Evolutionary conservation across 2,329 filamentous ascomycete genomes (phyloP), one percentile per base, ranked within the genome.

Genomic region (Claviceps maximensis): DNA sequence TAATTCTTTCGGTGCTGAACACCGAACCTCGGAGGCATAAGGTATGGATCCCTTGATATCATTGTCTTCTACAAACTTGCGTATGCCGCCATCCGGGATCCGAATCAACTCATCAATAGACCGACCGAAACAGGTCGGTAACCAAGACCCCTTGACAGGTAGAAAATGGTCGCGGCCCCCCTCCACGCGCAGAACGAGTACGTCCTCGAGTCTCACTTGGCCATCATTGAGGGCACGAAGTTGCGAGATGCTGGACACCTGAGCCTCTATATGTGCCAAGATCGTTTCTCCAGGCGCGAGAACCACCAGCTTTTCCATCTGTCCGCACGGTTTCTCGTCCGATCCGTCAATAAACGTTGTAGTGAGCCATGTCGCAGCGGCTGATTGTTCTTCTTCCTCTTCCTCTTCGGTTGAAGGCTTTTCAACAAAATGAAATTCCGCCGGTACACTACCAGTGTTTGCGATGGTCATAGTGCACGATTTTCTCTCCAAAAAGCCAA

Each of bases 131-230:
- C 83, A 87, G 0, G 88, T 89, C 9, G 86, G 86, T 3, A 84
- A 72, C 91, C 93, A 98, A 1, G 70, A 73, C 0, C 80, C 93
- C 25, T 79, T 82, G 0, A 95, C 74, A 0, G 89, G 85, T 41
- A 98, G 80, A 64, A 98, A 98, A 63, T 97, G 87, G 61, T 98
- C 93, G 48, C 89, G 79, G 0, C 94, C 94, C 51, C 85, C 80
- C 12, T 82, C 77, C 5, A 98, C 87, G 1, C 89, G 83, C 9
- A 98, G 75, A 2, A 98, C 84, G 8, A 98, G 74, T 3, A 98
- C 83, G 58, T 97, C 89, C 57, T 97, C 91, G 0, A 98, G 71
- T 8, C 71, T 72, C 4, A 73, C 65, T 1, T 75, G 73, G 17
- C 79, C 81, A 52, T 84, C 75, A 59, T 97, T 97, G 40, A 98